Conservation (phyloP, 2,329 filamentous ascomycete species). For the Penicillium sclerotigenum region DNA sequence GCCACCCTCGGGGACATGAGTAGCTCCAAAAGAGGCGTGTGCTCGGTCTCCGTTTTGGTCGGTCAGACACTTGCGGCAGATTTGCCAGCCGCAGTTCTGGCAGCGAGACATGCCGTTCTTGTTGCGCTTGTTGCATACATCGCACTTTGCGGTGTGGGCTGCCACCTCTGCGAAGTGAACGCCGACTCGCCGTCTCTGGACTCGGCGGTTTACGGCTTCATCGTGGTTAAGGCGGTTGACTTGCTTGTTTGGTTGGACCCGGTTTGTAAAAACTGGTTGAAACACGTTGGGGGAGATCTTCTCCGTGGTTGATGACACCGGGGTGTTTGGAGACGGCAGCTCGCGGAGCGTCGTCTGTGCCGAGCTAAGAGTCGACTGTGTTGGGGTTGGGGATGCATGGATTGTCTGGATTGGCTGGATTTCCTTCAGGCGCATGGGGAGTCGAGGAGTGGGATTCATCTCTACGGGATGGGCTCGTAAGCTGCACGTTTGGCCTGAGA, state of each 20-base stretch:
- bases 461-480: neutral
- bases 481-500: neutral
- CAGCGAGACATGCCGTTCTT: slow-evolving; percentile 15
- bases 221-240: neutral
- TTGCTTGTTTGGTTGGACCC: neutral
- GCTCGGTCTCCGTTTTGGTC: slow-evolving; percentile 8
- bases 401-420: neutral
- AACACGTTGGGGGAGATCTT: neutral
- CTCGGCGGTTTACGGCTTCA: neutral
- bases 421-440: neutral
- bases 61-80: slow-evolving; percentile 9
- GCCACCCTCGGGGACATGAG: slow-evolving; percentile 1
- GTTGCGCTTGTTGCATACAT: slow-evolving; percentile 14
- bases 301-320: neutral
- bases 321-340: neutral
- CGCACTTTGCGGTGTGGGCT: slow-evolving; percentile 17
- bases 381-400: neutral
- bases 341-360: neutral
- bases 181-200: neutral
- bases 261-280: neutral
- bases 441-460: neutral
- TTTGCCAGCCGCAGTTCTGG: slow-evolving; percentile 14
- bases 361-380: neutral
- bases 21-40: slow-evolving; percentile 4
- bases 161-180: slow-evolving; percentile 13